These are phyloP conservation scores for Phaeosphaeriaceae sp. DNA, from an alignment of 2,329 filamentous ascomycete species.

Conservation along the genomic window DNA sequence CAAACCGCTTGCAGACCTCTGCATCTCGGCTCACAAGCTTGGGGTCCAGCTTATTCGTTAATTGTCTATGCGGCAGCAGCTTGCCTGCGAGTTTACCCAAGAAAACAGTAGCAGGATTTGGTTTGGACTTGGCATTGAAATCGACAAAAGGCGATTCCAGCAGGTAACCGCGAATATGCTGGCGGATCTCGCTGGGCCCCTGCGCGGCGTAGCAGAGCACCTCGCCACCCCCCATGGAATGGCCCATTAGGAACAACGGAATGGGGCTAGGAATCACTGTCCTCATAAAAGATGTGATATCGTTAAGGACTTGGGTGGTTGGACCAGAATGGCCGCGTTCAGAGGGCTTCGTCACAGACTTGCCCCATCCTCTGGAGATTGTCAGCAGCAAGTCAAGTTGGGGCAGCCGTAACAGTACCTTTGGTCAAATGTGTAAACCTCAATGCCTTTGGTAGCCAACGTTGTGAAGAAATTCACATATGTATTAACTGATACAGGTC, in stretches of 20 bases:
- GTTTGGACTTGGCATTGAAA: slow-evolving; percentile 69
- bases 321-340: slow-evolving; percentile 76
- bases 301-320: slow-evolving; percentile 73
- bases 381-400: slow-evolving; percentile 13
- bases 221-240: slow-evolving; percentile 89
- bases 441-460: slow-evolving; percentile 74
- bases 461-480: slow-evolving; percentile 77
- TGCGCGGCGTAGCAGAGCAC: slow-evolving; percentile 65
- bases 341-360: slow-evolving; percentile 65
- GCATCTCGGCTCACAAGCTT: slow-evolving; percentile 72
- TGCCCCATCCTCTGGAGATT: slow-evolving; percentile 76
- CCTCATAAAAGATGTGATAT: slow-evolving; percentile 78
- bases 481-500: slow-evolving; percentile 62
- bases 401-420: slow-evolving; percentile 49
- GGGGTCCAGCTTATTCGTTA: slow-evolving; percentile 69
- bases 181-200: slow-evolving; percentile 59
- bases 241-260: slow-evolving; percentile 84
- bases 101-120: slow-evolving; percentile 67
- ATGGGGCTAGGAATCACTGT: slow-evolving; percentile 59
- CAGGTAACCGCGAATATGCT: slow-evolving; percentile 73
- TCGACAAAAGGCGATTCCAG: slow-evolving; percentile 80
- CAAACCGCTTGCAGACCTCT: slow-evolving; percentile 65
- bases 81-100: slow-evolving; percentile 71
- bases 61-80: slow-evolving; percentile 70
- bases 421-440: slow-evolving; percentile 81